A percentile compares a stretch with the other conserved stretches of the same genome.
Evolutionary conservation across 2,329 filamentous ascomycete species (phyloP).

Genomic region (Samsoniella hepiali): DNA sequence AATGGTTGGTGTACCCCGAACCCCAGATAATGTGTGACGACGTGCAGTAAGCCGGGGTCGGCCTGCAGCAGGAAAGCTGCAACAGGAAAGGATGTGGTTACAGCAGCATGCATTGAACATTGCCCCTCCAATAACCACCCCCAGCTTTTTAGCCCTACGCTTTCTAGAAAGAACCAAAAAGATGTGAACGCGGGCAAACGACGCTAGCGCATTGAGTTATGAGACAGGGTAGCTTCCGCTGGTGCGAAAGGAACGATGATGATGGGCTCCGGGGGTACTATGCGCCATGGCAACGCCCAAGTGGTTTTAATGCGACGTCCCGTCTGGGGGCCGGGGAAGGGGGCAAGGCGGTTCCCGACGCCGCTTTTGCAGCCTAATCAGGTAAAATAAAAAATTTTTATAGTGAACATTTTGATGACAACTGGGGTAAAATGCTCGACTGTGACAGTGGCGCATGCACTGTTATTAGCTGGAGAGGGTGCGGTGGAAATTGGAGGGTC

Average conservation of each 20-base stretch:
- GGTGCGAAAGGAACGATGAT: slow-evolving; percentile 14
- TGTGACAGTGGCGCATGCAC: neutral
- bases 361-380: too few relatives aligned
- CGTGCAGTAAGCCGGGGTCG: neutral
- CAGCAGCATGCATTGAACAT: slow-evolving; percentile 14
- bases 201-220: neutral
- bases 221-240: slow-evolving; percentile 16
- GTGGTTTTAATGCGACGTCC: slow-evolving; percentile 8
- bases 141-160: neutral
- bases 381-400: too few relatives aligned
- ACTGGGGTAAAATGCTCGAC: neutral
- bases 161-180: neutral
- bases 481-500: neutral
- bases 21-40: slow-evolving; percentile 8
- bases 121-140: neutral
- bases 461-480: neutral
- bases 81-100: slow-evolving; percentile 5
- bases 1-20: slow-evolving; percentile 13
- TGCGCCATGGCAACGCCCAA: neutral
- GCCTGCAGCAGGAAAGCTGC: neutral
- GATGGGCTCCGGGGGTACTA: too few relatives aligned
- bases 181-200: neutral
- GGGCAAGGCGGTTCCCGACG: neutral
- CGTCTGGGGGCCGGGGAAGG: neutral
- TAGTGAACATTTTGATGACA: neutral